A percentile compares a stretch with the other conserved stretches of the same genome.
phyloP scores from a whole-genome alignment of 1,139 yeast genomes.

The Diutina catenulata region DNA sequence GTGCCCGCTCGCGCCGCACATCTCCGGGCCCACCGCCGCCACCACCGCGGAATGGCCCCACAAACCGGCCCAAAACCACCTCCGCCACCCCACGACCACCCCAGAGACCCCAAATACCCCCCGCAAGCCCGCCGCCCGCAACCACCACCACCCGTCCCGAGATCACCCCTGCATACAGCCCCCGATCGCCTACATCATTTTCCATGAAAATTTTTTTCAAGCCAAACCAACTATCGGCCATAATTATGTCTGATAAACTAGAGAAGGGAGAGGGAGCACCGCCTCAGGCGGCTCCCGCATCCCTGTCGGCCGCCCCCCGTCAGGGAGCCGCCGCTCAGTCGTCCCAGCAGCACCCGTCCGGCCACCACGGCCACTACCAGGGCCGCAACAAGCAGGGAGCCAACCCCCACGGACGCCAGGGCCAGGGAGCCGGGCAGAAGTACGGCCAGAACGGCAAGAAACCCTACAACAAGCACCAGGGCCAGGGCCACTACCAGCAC shows the following conservation, averaged over 20 bases:
- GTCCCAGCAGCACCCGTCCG: constrained; percentile 2
- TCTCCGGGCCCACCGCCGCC: too few relatives aligned
- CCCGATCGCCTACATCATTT: too few relatives aligned
- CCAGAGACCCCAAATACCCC: too few relatives aligned
- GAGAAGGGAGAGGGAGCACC: constrained; percentile 5
- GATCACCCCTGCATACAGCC: too few relatives aligned
- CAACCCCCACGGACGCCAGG: constrained; percentile 5
- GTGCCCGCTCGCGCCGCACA: too few relatives aligned
- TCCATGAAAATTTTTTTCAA: constrained; percentile 4
- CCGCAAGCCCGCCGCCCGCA: too few relatives aligned
- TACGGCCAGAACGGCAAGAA: constrained; percentile 6
- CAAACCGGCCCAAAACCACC: too few relatives aligned
- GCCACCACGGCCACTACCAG: not conserved
- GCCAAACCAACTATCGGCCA: constrained; percentile 1
- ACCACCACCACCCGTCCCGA: too few relatives aligned
- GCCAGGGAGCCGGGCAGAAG: not conserved
- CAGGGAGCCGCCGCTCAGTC: too few relatives aligned
- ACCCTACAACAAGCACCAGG: constrained; percentile 5
- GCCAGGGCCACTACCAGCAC: constrained; percentile 4
- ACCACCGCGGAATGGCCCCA: too few relatives aligned
- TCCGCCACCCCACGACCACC: too few relatives aligned
- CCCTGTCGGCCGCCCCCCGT: constrained; percentile 5
- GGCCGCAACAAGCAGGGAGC: not conserved
- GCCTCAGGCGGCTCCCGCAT: constrained; percentile 1
- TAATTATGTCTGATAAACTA: constrained; percentile 5